Evolutionary conservation across 139 green algal genomes (phyloP).

Genomic region (Picochlorum sp.): DNA sequence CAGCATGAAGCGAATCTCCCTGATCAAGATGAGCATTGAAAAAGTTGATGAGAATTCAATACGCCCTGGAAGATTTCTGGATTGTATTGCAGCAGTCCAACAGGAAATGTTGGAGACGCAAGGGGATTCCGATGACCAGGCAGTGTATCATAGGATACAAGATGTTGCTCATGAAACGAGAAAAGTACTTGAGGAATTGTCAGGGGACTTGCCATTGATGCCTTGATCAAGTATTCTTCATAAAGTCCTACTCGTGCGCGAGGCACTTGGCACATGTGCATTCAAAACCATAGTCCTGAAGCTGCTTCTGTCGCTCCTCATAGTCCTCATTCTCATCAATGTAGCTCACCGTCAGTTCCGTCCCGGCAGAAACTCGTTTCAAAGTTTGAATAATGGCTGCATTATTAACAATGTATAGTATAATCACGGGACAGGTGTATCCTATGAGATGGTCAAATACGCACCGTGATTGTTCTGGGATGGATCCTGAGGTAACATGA

Average conservation of each 20-base stretch:
- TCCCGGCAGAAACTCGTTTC: slow-evolving; percentile 17
- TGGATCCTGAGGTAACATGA: slow-evolving; percentile 43
- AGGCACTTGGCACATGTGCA: slow-evolving; percentile 10
- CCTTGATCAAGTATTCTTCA: neutral
- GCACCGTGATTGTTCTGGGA: slow-evolving; percentile 16
- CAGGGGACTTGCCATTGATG: neutral
- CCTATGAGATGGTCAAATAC: no score
- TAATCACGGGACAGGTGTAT: no score
- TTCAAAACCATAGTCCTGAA: slow-evolving; percentile 11
- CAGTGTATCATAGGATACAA: slow-evolving; percentile 28
- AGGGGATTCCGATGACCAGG: neutral
- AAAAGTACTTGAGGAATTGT: slow-evolving; percentile 27
- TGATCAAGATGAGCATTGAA: slow-evolving; percentile 9
- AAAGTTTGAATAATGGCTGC: neutral
- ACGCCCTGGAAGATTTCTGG: slow-evolving; percentile 17
- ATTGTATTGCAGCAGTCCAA: slow-evolving; percentile 13
- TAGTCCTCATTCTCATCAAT: slow-evolving; percentile 1
- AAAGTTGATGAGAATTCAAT: slow-evolving; percentile 1
- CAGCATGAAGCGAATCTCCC: neutral
- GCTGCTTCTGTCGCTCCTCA: neutral
- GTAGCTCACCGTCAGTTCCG: slow-evolving; percentile 60
- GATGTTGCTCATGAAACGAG: slow-evolving; percentile 32
- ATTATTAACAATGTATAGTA: no score
- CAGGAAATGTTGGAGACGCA: slow-evolving; percentile 16
- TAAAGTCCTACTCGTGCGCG: neutral